Conservation (phyloP, 1,284 basidiomycete species). For the Irpex sp. region DNA sequence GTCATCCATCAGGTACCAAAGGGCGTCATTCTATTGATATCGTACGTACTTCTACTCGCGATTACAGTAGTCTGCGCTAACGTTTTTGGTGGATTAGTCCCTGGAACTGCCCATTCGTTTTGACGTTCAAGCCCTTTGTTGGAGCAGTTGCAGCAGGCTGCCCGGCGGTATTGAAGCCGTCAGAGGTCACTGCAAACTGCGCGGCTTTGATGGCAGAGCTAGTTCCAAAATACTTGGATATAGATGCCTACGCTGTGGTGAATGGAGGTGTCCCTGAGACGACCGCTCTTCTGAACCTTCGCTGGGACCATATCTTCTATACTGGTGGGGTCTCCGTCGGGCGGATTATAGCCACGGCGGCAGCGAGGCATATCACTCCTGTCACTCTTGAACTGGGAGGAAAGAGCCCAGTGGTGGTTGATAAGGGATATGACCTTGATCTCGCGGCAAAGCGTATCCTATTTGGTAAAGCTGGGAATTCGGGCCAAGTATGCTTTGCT, state of each 20-base stretch:
- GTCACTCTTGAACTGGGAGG: conserved; percentile 80
- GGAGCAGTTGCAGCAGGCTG: conserved; percentile 64
- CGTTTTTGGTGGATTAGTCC: conserved; percentile 27
- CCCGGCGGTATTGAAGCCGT: conserved; percentile 57
- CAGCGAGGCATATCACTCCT: conserved; percentile 81
- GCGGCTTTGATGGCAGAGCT: conserved; percentile 53
- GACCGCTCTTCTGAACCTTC: conserved; percentile 66
- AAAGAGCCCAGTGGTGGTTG: conserved; percentile 81
- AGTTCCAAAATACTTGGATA: conserved; percentile 62
- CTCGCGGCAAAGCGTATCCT: conserved; percentile 60
- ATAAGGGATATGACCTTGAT: conserved; percentile 59
- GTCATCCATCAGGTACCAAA: conserved; percentile 49
- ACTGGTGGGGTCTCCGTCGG: conserved; percentile 69
- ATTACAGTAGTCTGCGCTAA: not conserved
- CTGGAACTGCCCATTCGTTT: conserved; percentile 54
- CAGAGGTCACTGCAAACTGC: conserved; percentile 52
- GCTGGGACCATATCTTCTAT: conserved; percentile 79
- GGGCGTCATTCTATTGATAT: conserved; percentile 40
- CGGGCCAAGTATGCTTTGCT: conserved; percentile 55
- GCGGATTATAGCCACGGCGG: conserved; percentile 73
- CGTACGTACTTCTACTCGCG: conserved; percentile 22
- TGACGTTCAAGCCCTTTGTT: conserved; percentile 48
- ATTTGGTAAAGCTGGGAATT: conserved; percentile 77
- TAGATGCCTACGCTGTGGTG: conserved; percentile 43
- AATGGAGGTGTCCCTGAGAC: conserved; percentile 56